Evolutionary conservation across 768 basidiomycete genomes (phyloP).

Genomic region (Trametes maxima): DNA sequence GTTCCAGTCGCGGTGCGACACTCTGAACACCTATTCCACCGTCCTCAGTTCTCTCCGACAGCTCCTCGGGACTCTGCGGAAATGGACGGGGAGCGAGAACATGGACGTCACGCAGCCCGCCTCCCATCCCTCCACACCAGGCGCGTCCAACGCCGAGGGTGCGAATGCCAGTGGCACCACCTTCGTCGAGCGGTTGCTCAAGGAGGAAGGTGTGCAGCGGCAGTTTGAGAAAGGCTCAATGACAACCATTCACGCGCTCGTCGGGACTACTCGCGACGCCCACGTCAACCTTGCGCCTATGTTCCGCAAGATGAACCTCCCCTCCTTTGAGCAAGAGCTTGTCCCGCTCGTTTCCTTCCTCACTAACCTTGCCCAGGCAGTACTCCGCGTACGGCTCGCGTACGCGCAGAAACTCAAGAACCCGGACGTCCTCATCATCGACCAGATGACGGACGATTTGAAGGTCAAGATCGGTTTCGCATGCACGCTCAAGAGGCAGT

Average conservation of each 20-base stretch:
- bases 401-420: slow-evolving; percentile 87
- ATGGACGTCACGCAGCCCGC: slow-evolving; percentile 86
- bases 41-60: slow-evolving; percentile 82
- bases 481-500: slow-evolving; percentile 93
- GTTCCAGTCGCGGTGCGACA: slow-evolving; percentile 85
- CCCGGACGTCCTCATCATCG: slow-evolving; percentile 87
- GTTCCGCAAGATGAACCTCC: slow-evolving; percentile 88
- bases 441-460: slow-evolving; percentile 92
- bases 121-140: slow-evolving; percentile 53
- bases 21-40: slow-evolving; percentile 91
- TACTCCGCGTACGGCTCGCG: slow-evolving; percentile 85
- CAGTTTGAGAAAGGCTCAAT: slow-evolving; percentile 92
- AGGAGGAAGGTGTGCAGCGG: slow-evolving; percentile 94
- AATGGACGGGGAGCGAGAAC: slow-evolving; percentile 93
- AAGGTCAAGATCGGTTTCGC: slow-evolving; percentile 90
- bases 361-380: slow-evolving; percentile 90
- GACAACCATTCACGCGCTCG: slow-evolving; percentile 83
- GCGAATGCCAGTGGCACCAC: slow-evolving; percentile 72
- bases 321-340: slow-evolving; percentile 86
- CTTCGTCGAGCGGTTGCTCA: slow-evolving; percentile 91
- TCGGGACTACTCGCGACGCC: slow-evolving; percentile 83
- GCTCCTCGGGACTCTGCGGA: slow-evolving; percentile 77
- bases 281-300: slow-evolving; percentile 77
- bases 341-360: slow-evolving; percentile 95
- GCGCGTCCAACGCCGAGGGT: slow-evolving; percentile 20